Evolutionary conservation across 345 rosid species (phyloP).

Genomic region (Toxicodendron radicans): DNA sequence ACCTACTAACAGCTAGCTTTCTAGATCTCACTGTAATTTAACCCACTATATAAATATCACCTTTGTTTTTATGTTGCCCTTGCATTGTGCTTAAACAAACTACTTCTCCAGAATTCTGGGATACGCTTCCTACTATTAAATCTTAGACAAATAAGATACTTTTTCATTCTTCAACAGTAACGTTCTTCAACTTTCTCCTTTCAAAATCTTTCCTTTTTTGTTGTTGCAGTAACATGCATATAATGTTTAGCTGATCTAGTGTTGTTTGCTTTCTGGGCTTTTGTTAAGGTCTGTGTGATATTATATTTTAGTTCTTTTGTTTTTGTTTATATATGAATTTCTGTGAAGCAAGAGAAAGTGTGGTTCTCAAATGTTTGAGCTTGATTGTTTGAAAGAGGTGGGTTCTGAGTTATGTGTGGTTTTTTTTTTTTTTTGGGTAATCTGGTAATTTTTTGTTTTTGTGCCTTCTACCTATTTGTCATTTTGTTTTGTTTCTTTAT

Average conservation of each 20-base stretch:
- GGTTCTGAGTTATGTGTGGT: background rate
- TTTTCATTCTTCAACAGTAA: constrained; percentile 18
- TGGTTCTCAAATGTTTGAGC: background rate
- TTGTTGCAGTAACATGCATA: background rate
- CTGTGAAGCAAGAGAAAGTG: background rate
- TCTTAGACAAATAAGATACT: background rate
- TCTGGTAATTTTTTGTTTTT: too few species aligned
- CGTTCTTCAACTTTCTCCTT: constrained; percentile 8
- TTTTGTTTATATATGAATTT: background rate
- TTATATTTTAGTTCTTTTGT: background rate
- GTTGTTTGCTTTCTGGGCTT: background rate
- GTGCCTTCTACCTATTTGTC: background rate
- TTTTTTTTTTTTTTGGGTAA: constrained; percentile 16
- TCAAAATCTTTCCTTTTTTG: background rate
- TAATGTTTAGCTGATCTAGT: background rate
- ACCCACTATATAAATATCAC: background rate
- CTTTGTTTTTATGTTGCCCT: background rate
- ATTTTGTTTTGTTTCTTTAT: background rate
- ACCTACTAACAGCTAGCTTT: background rate
- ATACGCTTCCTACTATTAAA: background rate
- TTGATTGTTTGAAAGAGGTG: background rate
- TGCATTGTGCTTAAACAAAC: background rate
- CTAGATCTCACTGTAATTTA: background rate
- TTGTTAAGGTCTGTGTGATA: constrained; percentile 12
- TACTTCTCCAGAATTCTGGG: constrained; percentile 28